These are phyloP conservation scores for Tolypocladium tropicale DNA, from an alignment of 2,329 filamentous ascomycete species.

Conservation along the genomic window DNA sequence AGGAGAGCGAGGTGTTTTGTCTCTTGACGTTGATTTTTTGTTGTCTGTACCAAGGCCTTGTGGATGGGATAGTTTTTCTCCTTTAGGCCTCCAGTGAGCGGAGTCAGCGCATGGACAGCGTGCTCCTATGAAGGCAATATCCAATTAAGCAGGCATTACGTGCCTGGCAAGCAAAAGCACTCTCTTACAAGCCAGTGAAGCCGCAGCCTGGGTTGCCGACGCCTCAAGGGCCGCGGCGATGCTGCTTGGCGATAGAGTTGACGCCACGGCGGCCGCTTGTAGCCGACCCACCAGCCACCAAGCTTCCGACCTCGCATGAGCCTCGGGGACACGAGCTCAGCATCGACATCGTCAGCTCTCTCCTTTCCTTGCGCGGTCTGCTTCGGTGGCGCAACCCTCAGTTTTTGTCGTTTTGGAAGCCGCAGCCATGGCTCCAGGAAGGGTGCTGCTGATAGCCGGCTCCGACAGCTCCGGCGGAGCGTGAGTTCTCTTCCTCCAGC, in stretches of 20 bases:
- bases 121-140: background rate
- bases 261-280: background rate
- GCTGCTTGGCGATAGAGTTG: no score
- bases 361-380: no score
- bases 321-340: background rate
- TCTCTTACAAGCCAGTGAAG: background rate
- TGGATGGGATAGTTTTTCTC: background rate
- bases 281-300: background rate
- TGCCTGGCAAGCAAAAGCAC: no score
- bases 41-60: background rate
- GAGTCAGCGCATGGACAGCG: background rate
- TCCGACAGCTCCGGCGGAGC: slow-evolving; percentile 88
- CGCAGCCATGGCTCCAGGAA: slow-evolving; percentile 25
- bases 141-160: background rate
- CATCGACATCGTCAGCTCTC: background rate
- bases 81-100: background rate
- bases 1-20: background rate
- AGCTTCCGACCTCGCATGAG: background rate
- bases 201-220: no score
- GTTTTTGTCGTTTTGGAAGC: background rate
- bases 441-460: slow-evolving; percentile 74
- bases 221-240: no score
- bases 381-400: background rate
- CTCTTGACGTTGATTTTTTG: background rate
- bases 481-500: slow-evolving; percentile 36